Conservation (phyloP, 192 early-diverging fungal genomes). For the Oehlia diaphana region DNA sequence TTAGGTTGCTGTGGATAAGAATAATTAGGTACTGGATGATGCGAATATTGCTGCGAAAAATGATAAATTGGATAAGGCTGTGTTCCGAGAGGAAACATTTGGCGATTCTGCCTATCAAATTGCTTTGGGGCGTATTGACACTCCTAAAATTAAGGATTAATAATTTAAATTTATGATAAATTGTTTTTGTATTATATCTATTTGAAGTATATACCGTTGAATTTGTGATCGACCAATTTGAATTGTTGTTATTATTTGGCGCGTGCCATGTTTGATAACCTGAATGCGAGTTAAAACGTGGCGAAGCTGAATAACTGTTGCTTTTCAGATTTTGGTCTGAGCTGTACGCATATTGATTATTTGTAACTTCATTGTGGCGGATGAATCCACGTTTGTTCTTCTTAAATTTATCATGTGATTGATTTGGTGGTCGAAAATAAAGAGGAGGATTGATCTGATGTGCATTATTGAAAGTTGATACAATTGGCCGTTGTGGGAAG, state of each 20-base stretch:
- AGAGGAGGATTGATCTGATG: neutral
- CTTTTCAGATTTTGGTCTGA: neutral
- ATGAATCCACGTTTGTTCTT: neutral
- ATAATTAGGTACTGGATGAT: neutral
- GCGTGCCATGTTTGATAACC: neutral
- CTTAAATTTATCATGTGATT: neutral
- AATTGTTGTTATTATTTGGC: neutral
- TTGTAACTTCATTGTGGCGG: neutral
- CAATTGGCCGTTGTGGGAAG: neutral
- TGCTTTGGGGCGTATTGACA: neutral
- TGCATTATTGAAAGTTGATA: neutral
- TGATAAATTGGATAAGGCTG: neutral
- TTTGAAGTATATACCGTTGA: constrained; percentile 6
- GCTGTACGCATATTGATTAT: neutral
- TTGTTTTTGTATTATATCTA: neutral
- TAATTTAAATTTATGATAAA: neutral
- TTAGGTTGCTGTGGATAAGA: neutral
- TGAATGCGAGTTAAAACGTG: neutral
- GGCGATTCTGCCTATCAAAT: neutral
- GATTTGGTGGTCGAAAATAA: neutral
- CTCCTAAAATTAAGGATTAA: neutral
- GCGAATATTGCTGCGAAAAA: neutral
- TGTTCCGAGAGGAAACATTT: neutral
- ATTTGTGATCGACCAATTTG: neutral
- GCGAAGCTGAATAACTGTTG: neutral